These are phyloP conservation scores for Eucalyptus urophylla DNA, from an alignment of 345 rosid species.

Conservation along the genomic window DNA sequence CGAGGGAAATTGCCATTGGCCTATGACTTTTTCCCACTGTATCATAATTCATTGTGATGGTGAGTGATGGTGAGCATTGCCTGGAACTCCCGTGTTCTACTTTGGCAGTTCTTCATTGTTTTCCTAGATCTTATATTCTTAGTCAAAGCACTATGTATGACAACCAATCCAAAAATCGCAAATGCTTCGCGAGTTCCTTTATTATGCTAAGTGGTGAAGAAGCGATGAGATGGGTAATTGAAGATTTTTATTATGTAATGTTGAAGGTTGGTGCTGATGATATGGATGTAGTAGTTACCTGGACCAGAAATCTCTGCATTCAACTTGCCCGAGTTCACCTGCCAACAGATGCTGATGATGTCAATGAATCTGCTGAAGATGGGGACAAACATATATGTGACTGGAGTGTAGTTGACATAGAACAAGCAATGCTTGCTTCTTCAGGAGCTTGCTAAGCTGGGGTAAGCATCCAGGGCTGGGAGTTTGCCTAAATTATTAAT, in stretches of 20 bases:
- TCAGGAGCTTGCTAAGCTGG: slow-evolving; percentile 59
- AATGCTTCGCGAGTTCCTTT: background rate
- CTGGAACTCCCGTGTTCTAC: background rate
- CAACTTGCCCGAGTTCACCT: slow-evolving; percentile 34
- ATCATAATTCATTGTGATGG: background rate
- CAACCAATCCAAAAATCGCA: background rate
- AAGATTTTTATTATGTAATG: background rate
- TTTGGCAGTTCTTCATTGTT: background rate
- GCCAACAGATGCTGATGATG: slow-evolving; percentile 24
- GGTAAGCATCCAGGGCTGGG: slow-evolving; percentile 41
- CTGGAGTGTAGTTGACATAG: slow-evolving; percentile 93
- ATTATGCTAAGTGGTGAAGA: background rate
- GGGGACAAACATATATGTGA: slow-evolving; percentile 38
- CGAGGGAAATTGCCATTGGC: background rate
- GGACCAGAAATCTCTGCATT: slow-evolving; percentile 73
- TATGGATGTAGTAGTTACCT: slow-evolving; percentile 70
- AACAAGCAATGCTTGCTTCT: slow-evolving; percentile 90
- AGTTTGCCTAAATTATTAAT: background rate
- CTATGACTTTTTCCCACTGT: background rate
- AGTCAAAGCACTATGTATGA: background rate
- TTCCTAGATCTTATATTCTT: background rate
- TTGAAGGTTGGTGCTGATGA: slow-evolving; percentile 78
- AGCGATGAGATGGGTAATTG: background rate
- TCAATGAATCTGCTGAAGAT: slow-evolving; percentile 23
- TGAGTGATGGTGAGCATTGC: background rate